phyloP scores from a whole-genome alignment of 805 yeast genomes.

The Candida qinlingensis region DNA sequence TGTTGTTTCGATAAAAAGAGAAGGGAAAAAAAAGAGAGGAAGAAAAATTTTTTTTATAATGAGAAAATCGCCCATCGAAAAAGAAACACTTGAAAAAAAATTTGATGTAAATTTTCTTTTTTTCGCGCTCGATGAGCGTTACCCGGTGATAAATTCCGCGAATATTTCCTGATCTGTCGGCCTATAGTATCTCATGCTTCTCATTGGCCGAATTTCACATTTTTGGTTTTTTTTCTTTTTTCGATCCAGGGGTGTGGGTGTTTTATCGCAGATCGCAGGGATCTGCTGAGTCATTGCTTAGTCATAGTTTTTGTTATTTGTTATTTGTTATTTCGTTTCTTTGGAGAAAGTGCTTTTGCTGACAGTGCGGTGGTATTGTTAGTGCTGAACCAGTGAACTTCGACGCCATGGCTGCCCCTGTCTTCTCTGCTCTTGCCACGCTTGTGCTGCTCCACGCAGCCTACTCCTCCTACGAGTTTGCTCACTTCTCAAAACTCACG shows the following conservation, averaged over 20 bases:
- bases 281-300: too few relatives aligned
- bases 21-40: conserved; percentile 8
- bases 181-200: too few relatives aligned
- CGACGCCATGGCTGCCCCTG: neutral
- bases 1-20: conserved; percentile 3
- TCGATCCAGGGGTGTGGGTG: neutral
- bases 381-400: too few relatives aligned
- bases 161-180: too few relatives aligned
- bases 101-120: too few relatives aligned
- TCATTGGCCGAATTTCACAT: too few relatives aligned
- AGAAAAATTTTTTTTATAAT: conserved; percentile 12
- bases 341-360: neutral
- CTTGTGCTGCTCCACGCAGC: conserved; percentile 4
- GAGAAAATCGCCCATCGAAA: neutral
- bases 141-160: neutral
- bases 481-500: conserved; percentile 1
- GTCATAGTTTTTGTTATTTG: too few relatives aligned
- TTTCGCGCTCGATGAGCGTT: conserved; percentile 11
- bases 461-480: conserved; percentile 9
- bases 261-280: neutral
- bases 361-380: too few relatives aligned
- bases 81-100: conserved; percentile 2
- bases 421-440: neutral
- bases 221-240: too few relatives aligned
- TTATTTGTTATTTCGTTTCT: too few relatives aligned